phyloP scores from a whole-genome alignment of 2,329 filamentous ascomycete genomes.

The Penicillium sp. region DNA sequence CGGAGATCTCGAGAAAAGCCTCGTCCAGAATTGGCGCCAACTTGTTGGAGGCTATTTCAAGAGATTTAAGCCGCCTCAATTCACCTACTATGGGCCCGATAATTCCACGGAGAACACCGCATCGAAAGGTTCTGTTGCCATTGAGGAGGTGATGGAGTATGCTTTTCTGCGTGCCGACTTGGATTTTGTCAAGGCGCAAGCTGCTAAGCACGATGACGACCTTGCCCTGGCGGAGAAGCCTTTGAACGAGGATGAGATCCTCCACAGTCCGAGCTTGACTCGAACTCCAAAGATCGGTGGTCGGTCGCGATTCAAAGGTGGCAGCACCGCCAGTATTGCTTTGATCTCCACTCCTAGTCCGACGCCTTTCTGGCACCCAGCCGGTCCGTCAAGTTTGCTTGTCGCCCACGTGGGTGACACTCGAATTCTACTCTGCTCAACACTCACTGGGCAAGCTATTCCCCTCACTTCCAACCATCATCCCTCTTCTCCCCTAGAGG shows the following conservation, averaged over 20 bases:
- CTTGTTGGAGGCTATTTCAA: conserved; percentile 93
- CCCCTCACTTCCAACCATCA: conserved; percentile 91
- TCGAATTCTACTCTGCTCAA: conserved; percentile 85
- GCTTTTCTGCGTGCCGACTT: conserved; percentile 92
- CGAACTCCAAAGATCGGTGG: conserved; percentile 66
- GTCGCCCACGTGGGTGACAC: conserved; percentile 94
- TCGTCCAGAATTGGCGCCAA: conserved; percentile 77
- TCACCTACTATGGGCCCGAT: conserved; percentile 54
- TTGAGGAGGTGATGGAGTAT: conserved; percentile 72
- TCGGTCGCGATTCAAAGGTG: conserved; percentile 80
- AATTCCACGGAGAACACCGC: conserved; percentile 26
- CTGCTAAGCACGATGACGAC: conserved; percentile 76
- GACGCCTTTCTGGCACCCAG: conserved; percentile 92
- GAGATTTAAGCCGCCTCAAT: conserved; percentile 82
- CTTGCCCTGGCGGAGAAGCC: conserved; percentile 72
- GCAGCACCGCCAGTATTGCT: conserved; percentile 86
- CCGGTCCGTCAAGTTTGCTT: conserved; percentile 78
- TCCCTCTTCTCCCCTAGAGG: conserved; percentile 83
- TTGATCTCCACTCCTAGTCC: conserved; percentile 91
- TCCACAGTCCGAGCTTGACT: conserved; percentile 64
- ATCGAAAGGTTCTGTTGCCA: conserved; percentile 41
- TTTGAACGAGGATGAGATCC: conserved; percentile 81
- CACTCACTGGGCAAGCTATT: conserved; percentile 75
- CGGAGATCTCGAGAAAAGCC: conserved; percentile 67
- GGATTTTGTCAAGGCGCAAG: conserved; percentile 90